Base-by-base conservation (phyloP, 192 early-diverging fungal genomes). In the Rhizoclosmatium sp. region DNA sequence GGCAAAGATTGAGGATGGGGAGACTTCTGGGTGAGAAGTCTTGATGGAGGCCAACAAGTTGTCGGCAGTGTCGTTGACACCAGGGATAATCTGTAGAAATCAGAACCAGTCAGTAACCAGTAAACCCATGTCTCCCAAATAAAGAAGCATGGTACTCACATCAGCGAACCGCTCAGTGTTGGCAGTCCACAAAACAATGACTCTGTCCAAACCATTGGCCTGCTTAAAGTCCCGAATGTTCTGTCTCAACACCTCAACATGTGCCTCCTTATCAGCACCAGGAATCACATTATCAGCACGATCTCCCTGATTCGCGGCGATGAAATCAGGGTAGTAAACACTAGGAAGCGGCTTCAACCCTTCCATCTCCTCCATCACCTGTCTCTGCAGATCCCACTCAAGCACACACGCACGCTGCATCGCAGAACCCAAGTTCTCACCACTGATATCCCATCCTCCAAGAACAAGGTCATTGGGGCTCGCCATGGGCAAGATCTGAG, bases 301-400 rank as follows among this genome's bases (percentile, higher is more conserved):
- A 78, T 96, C 97, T 72, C 89, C 92, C 88, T 99, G 98, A 90
- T 99, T 99, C 75, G 96, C 96, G 51, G 98, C 98, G 81, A 99
- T 98, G 81, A 96, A 99, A 87, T 98, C 96, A 31, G 98, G 98
- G 88, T 96, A 99, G 93, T 99, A 99, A 73, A 98, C 93, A 64
- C 95, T 95, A 42, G 97, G 94, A 79, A 99, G 85, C 42, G 98
- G 98, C 82, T 93, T 92, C 77, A 98, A 85, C 67, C 83, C 78
- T 46, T 87, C 83, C 87, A 99, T 91, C 82, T 96, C 92, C 65
- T 93, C 89, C 69, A 85, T 81, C 77, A 99, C 89, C 86, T 95
- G 95, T 74, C 95, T 93, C 90, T 98, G 98, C 78, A 99, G 91
- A 82, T 99, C 97, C 69, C 93, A 96, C 41, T 96, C 96, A 70